These are phyloP conservation scores for Chernovozyma aurita DNA, from an alignment of 1,139 yeast genomes.

Conservation along the genomic window DNA sequence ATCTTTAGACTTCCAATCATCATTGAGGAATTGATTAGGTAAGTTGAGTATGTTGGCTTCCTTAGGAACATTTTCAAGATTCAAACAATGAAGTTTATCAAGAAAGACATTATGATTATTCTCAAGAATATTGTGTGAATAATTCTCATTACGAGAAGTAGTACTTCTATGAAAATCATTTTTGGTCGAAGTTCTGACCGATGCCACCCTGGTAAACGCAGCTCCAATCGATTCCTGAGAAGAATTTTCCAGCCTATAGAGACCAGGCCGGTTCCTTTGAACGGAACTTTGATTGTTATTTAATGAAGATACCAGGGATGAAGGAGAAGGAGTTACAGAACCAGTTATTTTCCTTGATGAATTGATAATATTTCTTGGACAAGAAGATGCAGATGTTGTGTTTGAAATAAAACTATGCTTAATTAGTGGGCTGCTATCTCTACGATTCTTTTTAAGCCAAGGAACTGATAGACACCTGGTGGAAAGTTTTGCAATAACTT, in stretches of 20 bases:
- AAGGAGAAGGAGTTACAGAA: constrained; percentile 4
- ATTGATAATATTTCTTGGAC: background rate
- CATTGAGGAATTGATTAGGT: constrained; percentile 29
- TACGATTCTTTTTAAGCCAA: constrained; percentile 40
- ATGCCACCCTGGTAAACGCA: constrained; percentile 30
- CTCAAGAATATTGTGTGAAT: constrained; percentile 9
- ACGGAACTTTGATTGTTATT: background rate
- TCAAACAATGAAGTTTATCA: constrained; percentile 7
- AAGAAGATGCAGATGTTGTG: background rate
- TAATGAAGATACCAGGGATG: constrained; percentile 7
- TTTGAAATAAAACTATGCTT: background rate
- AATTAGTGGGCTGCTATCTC: background rate
- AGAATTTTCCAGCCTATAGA: constrained; percentile 5
- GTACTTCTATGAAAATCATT: constrained; percentile 37
- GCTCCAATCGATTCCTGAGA: constrained; percentile 25
- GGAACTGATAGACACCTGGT: constrained; percentile 54
- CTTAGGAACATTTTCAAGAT: constrained; percentile 7
- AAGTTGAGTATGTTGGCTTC: constrained; percentile 17
- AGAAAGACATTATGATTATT: constrained; percentile 22
- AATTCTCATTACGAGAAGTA: constrained; percentile 23
- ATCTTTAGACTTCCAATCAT: background rate
- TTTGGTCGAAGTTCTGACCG: constrained; percentile 32
- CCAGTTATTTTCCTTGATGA: background rate
- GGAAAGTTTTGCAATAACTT: constrained; percentile 55
- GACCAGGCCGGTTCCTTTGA: constrained; percentile 4